These are phyloP conservation scores for Mangifera indica DNA, from an alignment of 345 rosid genomes.

Conservation along the genomic window DNA sequence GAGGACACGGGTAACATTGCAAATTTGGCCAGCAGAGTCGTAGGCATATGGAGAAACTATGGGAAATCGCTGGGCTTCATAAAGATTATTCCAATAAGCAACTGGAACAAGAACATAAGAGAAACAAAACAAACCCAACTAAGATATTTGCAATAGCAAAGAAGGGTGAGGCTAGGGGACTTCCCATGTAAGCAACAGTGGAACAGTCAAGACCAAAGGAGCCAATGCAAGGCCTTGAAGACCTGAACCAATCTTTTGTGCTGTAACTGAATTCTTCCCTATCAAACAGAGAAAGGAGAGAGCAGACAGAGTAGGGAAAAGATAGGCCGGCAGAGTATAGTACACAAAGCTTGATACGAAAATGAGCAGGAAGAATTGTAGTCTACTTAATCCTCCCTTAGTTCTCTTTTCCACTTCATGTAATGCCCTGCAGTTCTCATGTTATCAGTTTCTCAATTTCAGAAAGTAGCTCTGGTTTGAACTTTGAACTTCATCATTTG, in stretches of 20 bases:
- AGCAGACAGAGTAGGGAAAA: slow-evolving; percentile 64
- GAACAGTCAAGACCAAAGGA: slow-evolving; percentile 79
- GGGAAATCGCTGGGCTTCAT: slow-evolving; percentile 51
- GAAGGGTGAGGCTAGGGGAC: slow-evolving; percentile 66
- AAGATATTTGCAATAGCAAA: slow-evolving; percentile 60
- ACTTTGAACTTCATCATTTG: not conserved
- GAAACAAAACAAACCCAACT: slow-evolving; percentile 48
- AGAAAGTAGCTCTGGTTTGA: not conserved
- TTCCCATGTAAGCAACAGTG: slow-evolving; percentile 64
- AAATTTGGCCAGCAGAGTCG: slow-evolving; percentile 28
- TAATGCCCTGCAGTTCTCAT: slow-evolving; percentile 36
- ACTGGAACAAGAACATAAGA: slow-evolving; percentile 57
- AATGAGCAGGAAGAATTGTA: slow-evolving; percentile 55
- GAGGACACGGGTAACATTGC: slow-evolving; percentile 32
- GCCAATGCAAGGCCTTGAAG: slow-evolving; percentile 59
- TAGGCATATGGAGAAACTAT: slow-evolving; percentile 41
- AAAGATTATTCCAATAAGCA: slow-evolving; percentile 50
- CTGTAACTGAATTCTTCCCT: slow-evolving; percentile 61
- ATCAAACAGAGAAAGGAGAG: slow-evolving; percentile 77
- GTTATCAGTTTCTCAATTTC: not conserved
- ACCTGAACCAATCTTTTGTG: slow-evolving; percentile 71
- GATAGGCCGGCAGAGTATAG: slow-evolving; percentile 58
- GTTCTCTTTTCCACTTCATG: slow-evolving; percentile 46
- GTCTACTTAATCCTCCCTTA: slow-evolving; percentile 45
- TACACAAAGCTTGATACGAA: slow-evolving; percentile 45